Conservation (phyloP, 805 yeast species). For the Metschnikowia hibisci region DNA sequence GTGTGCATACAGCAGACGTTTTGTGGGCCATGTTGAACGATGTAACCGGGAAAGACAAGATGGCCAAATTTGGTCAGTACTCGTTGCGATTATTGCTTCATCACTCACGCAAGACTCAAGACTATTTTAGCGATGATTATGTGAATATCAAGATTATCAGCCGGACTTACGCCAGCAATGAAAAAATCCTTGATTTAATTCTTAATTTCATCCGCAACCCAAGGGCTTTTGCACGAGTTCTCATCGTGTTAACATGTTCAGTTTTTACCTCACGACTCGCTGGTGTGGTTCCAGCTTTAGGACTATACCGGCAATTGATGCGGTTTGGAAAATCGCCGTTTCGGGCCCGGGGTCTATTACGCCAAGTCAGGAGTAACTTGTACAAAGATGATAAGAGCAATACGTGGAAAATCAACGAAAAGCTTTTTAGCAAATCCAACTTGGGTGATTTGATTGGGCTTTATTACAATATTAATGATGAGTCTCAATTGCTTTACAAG, state of each 20-base stretch:
- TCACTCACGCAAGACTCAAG: conserved; percentile 41
- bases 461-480: conserved; percentile 66
- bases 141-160: conserved; percentile 32
- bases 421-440: conserved; percentile 39
- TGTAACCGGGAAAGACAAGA: conserved; percentile 66
- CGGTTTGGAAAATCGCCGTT: conserved; percentile 72
- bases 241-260: conserved; percentile 35
- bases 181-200: conserved; percentile 31
- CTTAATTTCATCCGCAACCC: conserved; percentile 37
- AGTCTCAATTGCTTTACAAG: conserved; percentile 53
- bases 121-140: conserved; percentile 29
- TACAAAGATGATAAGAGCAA: conserved; percentile 9
- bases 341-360: conserved; percentile 38
- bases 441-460: conserved; percentile 51
- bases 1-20: conserved; percentile 34
- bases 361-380: conserved; percentile 22
- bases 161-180: conserved; percentile 28
- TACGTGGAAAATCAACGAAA: conserved; percentile 13
- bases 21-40: conserved; percentile 51
- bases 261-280: conserved; percentile 38
- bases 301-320: conserved; percentile 60
- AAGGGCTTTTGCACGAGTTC: conserved; percentile 30
- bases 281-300: conserved; percentile 46
- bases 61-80: conserved; percentile 63
- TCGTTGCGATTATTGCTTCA: conserved; percentile 48